Conservation (phyloP, 495 filamentous ascomycete genomes). For the Penicillium cinerascens region DNA sequence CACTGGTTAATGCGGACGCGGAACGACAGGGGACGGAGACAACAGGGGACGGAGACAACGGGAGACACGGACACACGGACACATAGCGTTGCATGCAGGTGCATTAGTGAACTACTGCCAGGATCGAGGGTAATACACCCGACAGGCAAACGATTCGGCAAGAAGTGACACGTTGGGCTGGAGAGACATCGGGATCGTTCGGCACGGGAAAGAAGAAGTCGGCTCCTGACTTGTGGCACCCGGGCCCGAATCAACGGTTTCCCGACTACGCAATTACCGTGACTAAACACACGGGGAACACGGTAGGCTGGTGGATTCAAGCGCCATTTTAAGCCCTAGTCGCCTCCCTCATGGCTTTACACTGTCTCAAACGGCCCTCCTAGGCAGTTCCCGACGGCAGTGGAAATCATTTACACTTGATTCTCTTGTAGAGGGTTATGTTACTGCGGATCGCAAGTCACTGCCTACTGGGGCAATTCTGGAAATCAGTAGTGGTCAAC, state of each 20-base stretch:
- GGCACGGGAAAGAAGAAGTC: neutral
- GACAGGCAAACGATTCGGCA: neutral
- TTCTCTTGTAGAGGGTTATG: too few relatives aligned
- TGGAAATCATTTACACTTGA: neutral
- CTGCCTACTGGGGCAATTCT: too few relatives aligned
- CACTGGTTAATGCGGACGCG: constrained; percentile 17
- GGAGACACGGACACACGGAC: neutral
- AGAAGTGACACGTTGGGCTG: neutral
- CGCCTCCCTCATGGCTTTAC: neutral
- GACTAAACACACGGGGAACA: neutral
- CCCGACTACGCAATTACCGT: neutral
- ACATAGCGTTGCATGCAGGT: constrained; percentile 2
- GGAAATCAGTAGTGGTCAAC: too few relatives aligned
- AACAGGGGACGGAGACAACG: neutral
- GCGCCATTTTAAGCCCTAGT: neutral
- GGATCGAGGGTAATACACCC: neutral
- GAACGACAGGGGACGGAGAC: constrained; percentile 10
- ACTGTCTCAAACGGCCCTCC: neutral
- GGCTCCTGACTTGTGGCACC: neutral
- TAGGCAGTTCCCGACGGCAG: neutral
- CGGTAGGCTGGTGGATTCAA: neutral
- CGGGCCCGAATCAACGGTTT: neutral
- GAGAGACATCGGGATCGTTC: neutral
- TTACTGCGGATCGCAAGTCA: too few relatives aligned
- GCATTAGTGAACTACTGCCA: neutral